Conservation (phyloP, 1,284 basidiomycete genomes). For the Microstroma glucosiphilum region DNA sequence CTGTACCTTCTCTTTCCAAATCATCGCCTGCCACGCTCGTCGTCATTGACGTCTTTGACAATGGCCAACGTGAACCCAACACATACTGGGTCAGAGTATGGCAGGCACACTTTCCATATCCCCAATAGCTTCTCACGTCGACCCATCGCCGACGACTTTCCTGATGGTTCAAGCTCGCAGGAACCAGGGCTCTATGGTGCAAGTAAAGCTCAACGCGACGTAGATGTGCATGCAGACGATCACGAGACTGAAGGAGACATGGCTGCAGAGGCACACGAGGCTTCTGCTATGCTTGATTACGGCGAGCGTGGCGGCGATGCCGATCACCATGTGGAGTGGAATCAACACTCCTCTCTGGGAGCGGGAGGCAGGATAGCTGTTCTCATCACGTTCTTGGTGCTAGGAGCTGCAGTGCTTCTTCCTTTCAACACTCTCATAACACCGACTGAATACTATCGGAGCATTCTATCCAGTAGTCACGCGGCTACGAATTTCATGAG, state of each 20-base stretch:
- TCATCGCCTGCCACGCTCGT: too few relatives aligned
- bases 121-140: slow-evolving; percentile 13
- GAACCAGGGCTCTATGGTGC: background rate
- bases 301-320: too few relatives aligned
- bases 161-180: background rate
- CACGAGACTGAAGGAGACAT: too few relatives aligned
- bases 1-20: too few relatives aligned
- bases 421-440: slow-evolving; percentile 42
- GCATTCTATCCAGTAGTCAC: slow-evolving; percentile 23
- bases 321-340: too few relatives aligned
- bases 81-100: background rate
- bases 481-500: slow-evolving; percentile 34
- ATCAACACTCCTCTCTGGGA: too few relatives aligned
- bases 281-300: too few relatives aligned
- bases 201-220: too few relatives aligned
- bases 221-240: too few relatives aligned
- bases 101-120: slow-evolving; percentile 13
- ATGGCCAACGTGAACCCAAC: background rate
- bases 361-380: background rate
- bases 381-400: slow-evolving; percentile 7
- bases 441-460: slow-evolving; percentile 42
- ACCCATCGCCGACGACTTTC: background rate
- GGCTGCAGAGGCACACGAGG: too few relatives aligned
- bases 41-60: background rate
- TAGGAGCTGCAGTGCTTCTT: slow-evolving; percentile 15